Base-by-base conservation (phyloP, 106 monocot species). In the Cymbidium sinense region DNA sequence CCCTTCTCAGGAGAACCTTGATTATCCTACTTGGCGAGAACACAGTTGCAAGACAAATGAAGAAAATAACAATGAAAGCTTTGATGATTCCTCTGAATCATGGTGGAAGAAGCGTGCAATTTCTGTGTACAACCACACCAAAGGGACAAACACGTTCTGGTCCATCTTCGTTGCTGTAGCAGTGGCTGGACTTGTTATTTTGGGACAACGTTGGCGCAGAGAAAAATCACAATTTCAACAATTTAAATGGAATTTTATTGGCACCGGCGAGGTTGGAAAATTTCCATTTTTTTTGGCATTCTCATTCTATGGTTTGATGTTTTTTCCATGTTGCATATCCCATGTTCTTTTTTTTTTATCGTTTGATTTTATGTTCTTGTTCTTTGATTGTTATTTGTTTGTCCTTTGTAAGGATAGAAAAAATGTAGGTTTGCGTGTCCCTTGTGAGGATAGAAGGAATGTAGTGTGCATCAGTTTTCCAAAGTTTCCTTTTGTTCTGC, bases 111-210 rank as follows among this genome's bases (percentile, higher is more conserved):
- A 80, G 28, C 79, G 85, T 17, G 79, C 81, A 54, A 67, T 83
- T 31, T 85, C 77, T 58, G 30, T 88, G 44, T 93, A 85, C 79
- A 79, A 76, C 17, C 86, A 88, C 70, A 87, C 81, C 20, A 91
- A 83, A 75, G 84, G 88, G 43, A 70, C 83, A 18, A 85, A 86
- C 50, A 77, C 79, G 67, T 88, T 88, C 81, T 90, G 90, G 91
- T 84, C 91, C 50, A 43, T 93, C 50, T 76, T 83, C 83, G 87
- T 88, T 5, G 88, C 86, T 81, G 86, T 88, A 44, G 86, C 91
- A 73, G 41, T 93, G 47, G 70, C 91, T 72, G 91, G 93, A 7
- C 55, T 94, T 62, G 90, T 88, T 52, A 80, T 86, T 79, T 30
- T 90, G 15, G 86, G 93, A 29, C 82, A 83, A 19, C 82, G 79